Evolutionary conservation across 2,329 filamentous ascomycete species (phyloP).

Genomic region (Lasiodiplodia gonubiensis): DNA sequence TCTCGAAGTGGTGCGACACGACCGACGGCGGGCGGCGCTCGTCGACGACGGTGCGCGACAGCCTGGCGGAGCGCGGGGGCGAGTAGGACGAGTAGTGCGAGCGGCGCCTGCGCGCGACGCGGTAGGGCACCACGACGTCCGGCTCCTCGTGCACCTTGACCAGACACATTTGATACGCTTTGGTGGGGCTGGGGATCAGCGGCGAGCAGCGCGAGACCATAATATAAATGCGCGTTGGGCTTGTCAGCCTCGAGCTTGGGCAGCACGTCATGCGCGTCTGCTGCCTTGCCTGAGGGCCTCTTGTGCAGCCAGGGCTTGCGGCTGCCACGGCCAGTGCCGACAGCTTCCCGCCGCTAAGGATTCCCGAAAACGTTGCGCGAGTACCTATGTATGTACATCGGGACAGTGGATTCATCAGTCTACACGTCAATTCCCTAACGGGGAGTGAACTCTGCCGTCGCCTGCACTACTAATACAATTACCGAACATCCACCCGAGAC

Average conservation of each 20-base stretch:
- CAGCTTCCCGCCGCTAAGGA: too few relatives aligned
- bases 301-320: too few relatives aligned
- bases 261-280: background rate
- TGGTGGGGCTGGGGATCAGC: constrained; percentile 2
- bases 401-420: too few relatives aligned
- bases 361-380: too few relatives aligned
- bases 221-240: background rate
- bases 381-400: too few relatives aligned
- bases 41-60: constrained; percentile 39
- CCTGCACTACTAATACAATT: too few relatives aligned
- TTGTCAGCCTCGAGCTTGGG: background rate
- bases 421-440: too few relatives aligned
- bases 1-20: constrained; percentile 33
- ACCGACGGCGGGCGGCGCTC: constrained; percentile 29
- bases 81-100: constrained; percentile 37
- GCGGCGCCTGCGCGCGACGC: constrained; percentile 39
- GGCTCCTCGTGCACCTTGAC: constrained; percentile 52
- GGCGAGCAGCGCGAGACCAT: background rate
- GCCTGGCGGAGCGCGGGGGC: constrained; percentile 34
- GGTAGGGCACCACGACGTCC: constrained; percentile 48
- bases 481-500: too few relatives aligned
- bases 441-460: too few relatives aligned
- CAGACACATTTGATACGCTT: constrained; percentile 49
- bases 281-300: background rate
- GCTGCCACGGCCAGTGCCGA: too few relatives aligned